Evolutionary conservation across 2,329 filamentous ascomycete species (phyloP), one percentile per base, ranked within the genome.

Genomic region (Aspergillus fumigatiaffinis): DNA sequence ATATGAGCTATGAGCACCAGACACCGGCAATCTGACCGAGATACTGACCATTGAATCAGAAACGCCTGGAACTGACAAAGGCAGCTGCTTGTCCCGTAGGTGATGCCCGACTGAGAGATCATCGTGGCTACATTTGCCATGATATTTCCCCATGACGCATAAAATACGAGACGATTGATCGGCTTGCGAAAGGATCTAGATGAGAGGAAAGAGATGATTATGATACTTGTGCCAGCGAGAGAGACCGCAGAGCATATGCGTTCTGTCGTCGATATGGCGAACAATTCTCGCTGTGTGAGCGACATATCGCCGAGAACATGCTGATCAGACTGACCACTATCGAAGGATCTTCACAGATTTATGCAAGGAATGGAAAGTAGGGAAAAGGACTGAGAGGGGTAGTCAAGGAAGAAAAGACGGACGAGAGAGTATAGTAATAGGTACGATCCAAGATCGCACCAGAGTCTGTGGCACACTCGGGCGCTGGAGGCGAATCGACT

Each of bases 111-210:
- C 38, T 83, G 81, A 0, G 88, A 86, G 67, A 93, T 90, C 35
- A 93, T 73, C 0, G 90, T 92, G 1, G 87, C 90, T 20, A 91
- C 82, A 70, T 91, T 93, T 60, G 84, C 85, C 73, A 92, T 79
- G 65, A 93, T 80, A 67, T 96, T 95, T 8, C 90, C 91, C 68
- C 90, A 88, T 0, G 88, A 89, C 6, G 91, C 90, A 71, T 89
- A 94, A 72, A 95, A 93, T 9, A 93, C 87, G 0, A 95, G 80
- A 20, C 91, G 82, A 68, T 94, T 94, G 76, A 94, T 92, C n/a
- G 90, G 89, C 68, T 92, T 93, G 67, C 89, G 88, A 70, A 94
- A 94, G 4, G 82, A 81, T 17, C 80, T 81, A 32, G 87, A 90
- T n/a, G 74, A 72, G 29, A 83, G 75, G 68, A 92, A 94, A 3